These are phyloP conservation scores for Lodderomyces parapsilosis DNA, from an alignment of 1,139 yeast genomes.

Conservation along the genomic window DNA sequence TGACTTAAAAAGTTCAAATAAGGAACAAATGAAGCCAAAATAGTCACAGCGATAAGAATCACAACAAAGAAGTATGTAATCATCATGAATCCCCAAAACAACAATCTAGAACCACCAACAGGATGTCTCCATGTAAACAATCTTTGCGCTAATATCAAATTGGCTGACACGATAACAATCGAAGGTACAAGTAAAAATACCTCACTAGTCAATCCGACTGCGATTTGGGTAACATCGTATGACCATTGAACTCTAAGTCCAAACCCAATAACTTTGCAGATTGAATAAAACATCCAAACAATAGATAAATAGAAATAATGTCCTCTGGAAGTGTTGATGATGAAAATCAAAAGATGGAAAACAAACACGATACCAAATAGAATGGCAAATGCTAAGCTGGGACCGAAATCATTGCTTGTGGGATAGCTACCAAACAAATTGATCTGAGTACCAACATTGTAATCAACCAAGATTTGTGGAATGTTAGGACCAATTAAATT, in stretches of 20 bases:
- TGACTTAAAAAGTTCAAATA: slow-evolving; percentile 30
- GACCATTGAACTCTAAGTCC: slow-evolving; percentile 32
- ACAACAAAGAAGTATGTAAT: slow-evolving; percentile 30
- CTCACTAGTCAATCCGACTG: slow-evolving; percentile 33
- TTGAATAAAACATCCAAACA: slow-evolving; percentile 32
- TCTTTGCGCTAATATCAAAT: slow-evolving; percentile 43
- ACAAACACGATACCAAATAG: slow-evolving; percentile 27
- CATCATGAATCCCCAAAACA: slow-evolving; percentile 39
- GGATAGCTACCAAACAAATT: slow-evolving; percentile 42
- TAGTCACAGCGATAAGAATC: slow-evolving; percentile 32
- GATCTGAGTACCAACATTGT: slow-evolving; percentile 20
- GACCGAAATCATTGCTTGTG: slow-evolving; percentile 25
- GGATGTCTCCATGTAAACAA: slow-evolving; percentile 51
- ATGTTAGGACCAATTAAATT: slow-evolving; percentile 24
- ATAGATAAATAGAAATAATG: slow-evolving; percentile 36
- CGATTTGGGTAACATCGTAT: slow-evolving; percentile 22
- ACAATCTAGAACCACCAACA: slow-evolving; percentile 40
- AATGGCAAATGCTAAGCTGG: slow-evolving; percentile 31
- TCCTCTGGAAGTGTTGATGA: slow-evolving; percentile 31
- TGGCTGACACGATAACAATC: slow-evolving; percentile 33
- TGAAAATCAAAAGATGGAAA: slow-evolving; percentile 27
- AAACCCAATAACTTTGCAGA: slow-evolving; percentile 31
- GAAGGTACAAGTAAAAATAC: slow-evolving; percentile 36
- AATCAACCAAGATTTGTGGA: slow-evolving; percentile 22
- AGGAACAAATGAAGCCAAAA: slow-evolving; percentile 36